Percentiles rank a stretch among this genome's conserved stretches.
phyloP scores from a whole-genome alignment of 2,329 filamentous ascomycete genomes.

The Aspergillus glaucus region DNA sequence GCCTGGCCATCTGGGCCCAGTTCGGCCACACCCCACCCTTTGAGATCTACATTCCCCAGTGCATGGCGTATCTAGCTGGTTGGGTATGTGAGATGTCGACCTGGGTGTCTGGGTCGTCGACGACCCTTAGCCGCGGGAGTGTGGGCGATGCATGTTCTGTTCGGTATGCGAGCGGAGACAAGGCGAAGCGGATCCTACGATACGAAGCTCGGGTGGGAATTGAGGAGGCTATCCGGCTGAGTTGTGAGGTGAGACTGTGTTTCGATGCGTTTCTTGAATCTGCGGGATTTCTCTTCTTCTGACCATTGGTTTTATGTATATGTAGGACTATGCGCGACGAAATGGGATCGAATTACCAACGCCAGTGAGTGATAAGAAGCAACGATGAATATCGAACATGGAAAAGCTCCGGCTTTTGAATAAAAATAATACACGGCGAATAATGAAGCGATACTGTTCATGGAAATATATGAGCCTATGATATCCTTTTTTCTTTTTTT shows the following conservation, averaged over 20 bases:
- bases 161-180: slow-evolving; percentile 49
- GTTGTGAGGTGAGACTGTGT: slow-evolving; percentile 38
- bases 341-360: slow-evolving; percentile 19
- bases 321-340: slow-evolving; percentile 28
- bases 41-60: slow-evolving; percentile 43
- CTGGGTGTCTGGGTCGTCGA: slow-evolving; percentile 41
- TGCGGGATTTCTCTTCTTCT: not conserved
- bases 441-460: not conserved
- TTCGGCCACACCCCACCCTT: slow-evolving; percentile 47
- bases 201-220: slow-evolving; percentile 48
- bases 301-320: slow-evolving; percentile 3
- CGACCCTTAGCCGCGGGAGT: slow-evolving; percentile 48
- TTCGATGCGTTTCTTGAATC: not conserved
- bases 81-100: slow-evolving; percentile 42
- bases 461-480: not conserved
- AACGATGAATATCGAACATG: slow-evolving; percentile 2
- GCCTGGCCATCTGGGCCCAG: slow-evolving; percentile 38
- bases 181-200: slow-evolving; percentile 47
- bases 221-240: slow-evolving; percentile 45
- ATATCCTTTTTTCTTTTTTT: not conserved
- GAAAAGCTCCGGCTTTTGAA: slow-evolving; percentile 1
- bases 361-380: not conserved
- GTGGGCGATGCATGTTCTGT: slow-evolving; percentile 50
- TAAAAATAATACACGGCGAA: not conserved
- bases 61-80: slow-evolving; percentile 45